Evolutionary conservation across 2,329 filamentous ascomycete species (phyloP).

Genomic region (Pseudogymnoascus sp.): DNA sequence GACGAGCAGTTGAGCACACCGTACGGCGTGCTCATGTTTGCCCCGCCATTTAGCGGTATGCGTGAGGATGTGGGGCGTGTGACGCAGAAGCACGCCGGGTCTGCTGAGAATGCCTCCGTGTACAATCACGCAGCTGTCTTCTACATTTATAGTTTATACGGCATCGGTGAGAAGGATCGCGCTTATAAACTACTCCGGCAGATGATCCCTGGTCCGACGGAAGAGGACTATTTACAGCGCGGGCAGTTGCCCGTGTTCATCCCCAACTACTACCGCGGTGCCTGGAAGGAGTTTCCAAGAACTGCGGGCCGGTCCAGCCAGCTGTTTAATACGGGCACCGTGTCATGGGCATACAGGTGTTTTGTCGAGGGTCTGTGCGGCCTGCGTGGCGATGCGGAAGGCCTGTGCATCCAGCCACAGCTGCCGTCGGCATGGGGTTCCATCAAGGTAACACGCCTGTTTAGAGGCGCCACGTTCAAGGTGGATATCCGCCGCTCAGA

Average conservation of each 20-base stretch:
- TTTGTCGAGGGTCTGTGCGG: conserved; percentile 48
- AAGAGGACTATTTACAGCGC: conserved; percentile 42
- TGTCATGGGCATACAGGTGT: conserved; percentile 47
- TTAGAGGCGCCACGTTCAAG: conserved; percentile 42
- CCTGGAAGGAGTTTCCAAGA: conserved; percentile 38
- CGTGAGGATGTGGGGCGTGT: conserved; percentile 50
- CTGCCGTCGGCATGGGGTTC: conserved; percentile 42
- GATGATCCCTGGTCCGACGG: conserved; percentile 44
- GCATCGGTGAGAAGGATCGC: conserved; percentile 39
- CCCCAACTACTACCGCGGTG: conserved; percentile 50
- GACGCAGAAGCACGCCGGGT: conserved; percentile 48
- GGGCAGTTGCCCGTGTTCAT: conserved; percentile 50
- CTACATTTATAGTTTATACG: conserved; percentile 46
- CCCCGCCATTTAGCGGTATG: conserved; percentile 45
- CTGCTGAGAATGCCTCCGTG: conserved; percentile 49
- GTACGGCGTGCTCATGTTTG: conserved; percentile 48
- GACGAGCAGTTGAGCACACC: conserved; percentile 44
- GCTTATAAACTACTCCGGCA: conserved; percentile 43
- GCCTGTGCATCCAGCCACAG: conserved; percentile 40
- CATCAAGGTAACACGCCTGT: conserved; percentile 39
- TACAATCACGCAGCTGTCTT: conserved; percentile 50
- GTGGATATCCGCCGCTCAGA: conserved; percentile 32
- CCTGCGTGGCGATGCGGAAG: conserved; percentile 40
- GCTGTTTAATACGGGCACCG: conserved; percentile 50
- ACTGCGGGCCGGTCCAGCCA: conserved; percentile 48